phyloP scores from a whole-genome alignment of 352 stramenopile genomes.

The Sclerospora graminicola region DNA sequence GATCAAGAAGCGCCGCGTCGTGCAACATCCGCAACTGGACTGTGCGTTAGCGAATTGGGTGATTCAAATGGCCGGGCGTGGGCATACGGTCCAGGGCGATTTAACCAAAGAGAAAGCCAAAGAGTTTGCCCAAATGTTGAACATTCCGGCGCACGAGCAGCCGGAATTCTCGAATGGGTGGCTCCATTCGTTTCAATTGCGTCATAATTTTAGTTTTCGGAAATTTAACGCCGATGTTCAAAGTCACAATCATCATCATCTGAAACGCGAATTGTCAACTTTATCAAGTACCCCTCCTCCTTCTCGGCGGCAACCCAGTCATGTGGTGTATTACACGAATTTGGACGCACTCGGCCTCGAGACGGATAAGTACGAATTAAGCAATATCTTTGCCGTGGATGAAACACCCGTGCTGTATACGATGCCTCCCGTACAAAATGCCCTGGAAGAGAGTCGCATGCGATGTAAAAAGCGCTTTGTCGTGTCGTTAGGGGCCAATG shows the following conservation, averaged over 20 bases:
- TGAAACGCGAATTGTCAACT: no score
- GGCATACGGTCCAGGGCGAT: constrained; percentile 71
- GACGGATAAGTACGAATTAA: constrained; percentile 64
- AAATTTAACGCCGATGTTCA: constrained; percentile 79
- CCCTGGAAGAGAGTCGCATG: constrained; percentile 36
- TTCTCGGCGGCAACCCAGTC: background rate
- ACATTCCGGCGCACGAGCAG: constrained; percentile 61
- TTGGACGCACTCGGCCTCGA: constrained; percentile 45
- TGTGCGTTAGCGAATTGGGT: constrained; percentile 79
- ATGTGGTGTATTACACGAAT: no score
- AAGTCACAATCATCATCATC: constrained; percentile 22
- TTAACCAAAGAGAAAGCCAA: constrained; percentile 83
- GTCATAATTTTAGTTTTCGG: constrained; percentile 78
- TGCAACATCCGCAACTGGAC: constrained; percentile 72
- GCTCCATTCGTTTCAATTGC: constrained; percentile 70
- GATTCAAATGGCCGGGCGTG: constrained; percentile 71
- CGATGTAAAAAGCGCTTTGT: constrained; percentile 65
- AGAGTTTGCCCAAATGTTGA: constrained; percentile 75
- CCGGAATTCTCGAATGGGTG: constrained; percentile 77
- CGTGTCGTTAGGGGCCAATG: constrained; percentile 52
- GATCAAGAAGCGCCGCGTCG: constrained; percentile 77
- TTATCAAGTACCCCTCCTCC: no score
- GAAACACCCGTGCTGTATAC: constrained; percentile 72
- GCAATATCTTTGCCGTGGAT: constrained; percentile 69
- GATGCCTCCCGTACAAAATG: constrained; percentile 38